These are phyloP conservation scores for Breviolum minutum DNA, from an alignment of 73 alveolate species.

Conservation along the genomic window DNA sequence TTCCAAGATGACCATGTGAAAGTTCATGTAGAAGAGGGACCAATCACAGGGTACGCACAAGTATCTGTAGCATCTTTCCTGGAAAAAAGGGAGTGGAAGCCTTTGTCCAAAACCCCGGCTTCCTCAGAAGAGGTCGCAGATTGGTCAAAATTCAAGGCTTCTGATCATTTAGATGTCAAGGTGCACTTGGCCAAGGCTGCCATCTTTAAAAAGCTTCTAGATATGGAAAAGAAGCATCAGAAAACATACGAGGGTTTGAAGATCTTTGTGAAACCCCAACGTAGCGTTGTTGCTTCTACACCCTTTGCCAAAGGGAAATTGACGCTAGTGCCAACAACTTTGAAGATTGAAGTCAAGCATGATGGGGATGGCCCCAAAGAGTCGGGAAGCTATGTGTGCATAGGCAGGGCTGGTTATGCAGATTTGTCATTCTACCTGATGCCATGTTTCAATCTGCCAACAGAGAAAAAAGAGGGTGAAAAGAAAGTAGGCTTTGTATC, in stretches of 20 bases:
- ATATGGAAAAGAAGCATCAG: background rate
- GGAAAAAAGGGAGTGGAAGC: background rate
- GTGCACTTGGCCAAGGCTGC: background rate
- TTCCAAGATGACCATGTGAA: background rate
- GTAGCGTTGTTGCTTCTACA: background rate
- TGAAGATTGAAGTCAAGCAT: background rate
- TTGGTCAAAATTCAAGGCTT: background rate
- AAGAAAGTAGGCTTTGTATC: background rate
- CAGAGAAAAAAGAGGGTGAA: background rate
- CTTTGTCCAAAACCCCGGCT: background rate
- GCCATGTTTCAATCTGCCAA: background rate
- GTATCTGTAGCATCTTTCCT: background rate
- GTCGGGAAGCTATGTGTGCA: too few relatives aligned
- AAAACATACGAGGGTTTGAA: background rate
- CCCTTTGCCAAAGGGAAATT: background rate
- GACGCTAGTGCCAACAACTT: background rate
- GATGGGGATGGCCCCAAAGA: background rate
- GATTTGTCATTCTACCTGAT: background rate
- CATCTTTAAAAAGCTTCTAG: background rate
- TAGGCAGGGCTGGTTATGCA: too few relatives aligned
- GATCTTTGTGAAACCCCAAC: background rate
- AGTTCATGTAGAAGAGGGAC: background rate
- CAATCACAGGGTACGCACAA: background rate
- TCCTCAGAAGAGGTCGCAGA: background rate
- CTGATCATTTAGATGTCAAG: background rate